Evolutionary conservation across 2,329 filamentous ascomycete genomes (phyloP), one percentile per base, ranked within the genome.

Genomic region (Ophioceras dolichostomum): DNA sequence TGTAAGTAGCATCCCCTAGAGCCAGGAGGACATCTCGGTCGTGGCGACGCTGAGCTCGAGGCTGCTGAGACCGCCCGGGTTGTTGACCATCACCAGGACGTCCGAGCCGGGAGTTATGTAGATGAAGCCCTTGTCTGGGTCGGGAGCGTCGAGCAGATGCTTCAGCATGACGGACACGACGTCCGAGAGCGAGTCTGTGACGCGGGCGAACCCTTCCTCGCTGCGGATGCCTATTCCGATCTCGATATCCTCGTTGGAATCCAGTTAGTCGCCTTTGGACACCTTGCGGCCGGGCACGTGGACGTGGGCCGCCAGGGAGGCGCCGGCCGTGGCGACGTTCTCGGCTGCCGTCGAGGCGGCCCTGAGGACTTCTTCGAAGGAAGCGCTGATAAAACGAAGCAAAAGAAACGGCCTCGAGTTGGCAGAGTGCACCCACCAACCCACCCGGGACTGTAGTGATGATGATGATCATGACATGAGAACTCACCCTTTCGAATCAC

Each of bases 251-350:
- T 63, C 69, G 3, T 48, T 57, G 34, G 60, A 67, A 39, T 88
- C 58, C 30, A 48, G 55, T 17, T 76, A 71, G 31, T 67, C 67
- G 1, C 52, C 50, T 10, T 47, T 47, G 6, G 47, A 43, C 44
- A 74, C 70, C 0, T 62, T 57, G 42, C 86, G 70, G 3, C 88
- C 87, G 0, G 88, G 88, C 0, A 94, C 83, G 53, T 94, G 88
- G 14, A 94, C 87, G 53, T 93, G 87, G n/a, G n/a, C n/a, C 44
- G 83, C 79, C 32, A 94, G 61, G 36, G 82, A 88, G 2, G 83
- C 81, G 12, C 87, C 88, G n/a, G 94, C 82, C 27, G 81, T 86
- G 22, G 91, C 81, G 9, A 88, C 60, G 52, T 93, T 94, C 13
- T 74, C 66, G 4, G 83, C 78, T 4, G 76, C 73, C 36, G 85